Evolutionary conservation across 1,284 basidiomycete genomes (phyloP), one percentile per base, ranked within the genome.

Genomic region (Irpex sp.): DNA sequence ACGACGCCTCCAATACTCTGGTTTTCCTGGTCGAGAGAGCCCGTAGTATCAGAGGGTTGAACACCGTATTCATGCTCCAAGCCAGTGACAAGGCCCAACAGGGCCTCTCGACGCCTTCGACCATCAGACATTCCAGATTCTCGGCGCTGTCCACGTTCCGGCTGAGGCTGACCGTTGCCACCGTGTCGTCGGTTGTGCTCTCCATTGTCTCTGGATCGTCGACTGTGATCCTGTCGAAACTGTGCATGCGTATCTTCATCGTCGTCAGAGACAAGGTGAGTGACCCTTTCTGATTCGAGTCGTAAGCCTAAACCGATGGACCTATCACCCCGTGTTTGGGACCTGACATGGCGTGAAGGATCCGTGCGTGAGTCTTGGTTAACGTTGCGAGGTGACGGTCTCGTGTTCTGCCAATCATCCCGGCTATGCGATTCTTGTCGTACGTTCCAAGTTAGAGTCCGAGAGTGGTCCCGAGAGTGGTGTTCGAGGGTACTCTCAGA

Each of bases 31-130:
- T n/a, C 21, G 54, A 26, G 15, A 13, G 54, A 31, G 34, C 34
- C 21, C 26, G 9, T 13, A 31, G 26, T 37, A 36, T 26, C 31
- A 31, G 57, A 60, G 17, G 54, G 37, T 8, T 38, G 52, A 19
- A 52, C 31, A 57, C 67, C 63, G 48, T 67, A 63, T 40, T 72
- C 63, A 6, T 66, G 63, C 37, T 74, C 71, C 17, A 83, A 69
- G 15, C 77, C 79, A 52, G 78, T 73, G 17, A 84, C 79, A 8
- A 84, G 76, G 1, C 78, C 79, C 13, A 80, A 64, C 13, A 85
- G 72, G 19, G 79, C 80, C 58, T 77, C 77, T 38, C 77, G 75
- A 34, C 79, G 77, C 47, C 38, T 48, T n/a, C 49, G 49, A 17
- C 48, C 34, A 59, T 62, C 44, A 57, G 63, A 11, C 56, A 61